Evolutionary conservation across 495 filamentous ascomycete species (phyloP), one percentile per base, ranked within the genome.

Genomic region (Pseudevernia furfuracea): DNA sequence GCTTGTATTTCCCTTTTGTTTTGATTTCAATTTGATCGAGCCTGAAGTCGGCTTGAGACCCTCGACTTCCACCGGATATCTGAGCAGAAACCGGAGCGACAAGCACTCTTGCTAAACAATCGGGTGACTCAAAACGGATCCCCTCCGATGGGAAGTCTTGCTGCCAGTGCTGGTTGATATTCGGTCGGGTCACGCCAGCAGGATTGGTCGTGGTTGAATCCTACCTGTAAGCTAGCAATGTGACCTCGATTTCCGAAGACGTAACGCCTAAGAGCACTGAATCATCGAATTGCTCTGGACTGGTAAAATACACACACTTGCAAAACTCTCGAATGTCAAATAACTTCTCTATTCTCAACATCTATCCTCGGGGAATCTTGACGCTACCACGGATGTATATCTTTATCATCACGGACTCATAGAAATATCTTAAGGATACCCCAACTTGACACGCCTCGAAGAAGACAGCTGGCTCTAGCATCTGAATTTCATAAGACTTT

Each of bases 401-500:
- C 15, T 19, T 44, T 10, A 12, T 11, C 38, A 21, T 44, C 41
- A 21, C 21, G 41, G 41, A 44, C 41, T 19, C 41, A 21, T 8
- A 17, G 19, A 44, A 21, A 21, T 7, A 2, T 21, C 41, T 39
- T 39, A 17, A 21, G 15, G 41, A 17, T 17, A 17, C 15, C 1
- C 19, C 15, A 21, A 21, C 12, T 21, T 25, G 34, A 15, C 30
- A 25, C 12, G 11, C 2, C 36, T 21, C 28, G 34, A 25, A 32
- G 38, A 6, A 23, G 34, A 38, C 6, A 30, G 19, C 34, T 25
- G 19, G 36, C 6, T 39, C 81, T 77, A 92, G 68, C 88, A 90
- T 69, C 87, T 89, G 76, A 91, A 92, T 67, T 89, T 91, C 66
- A 82, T 82, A 46, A 96, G 77, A 52, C 86, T 83, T 68, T 83